These are phyloP conservation scores for Vigna hirtella DNA, from an alignment of 306 rosid genomes.

Conservation along the genomic window DNA sequence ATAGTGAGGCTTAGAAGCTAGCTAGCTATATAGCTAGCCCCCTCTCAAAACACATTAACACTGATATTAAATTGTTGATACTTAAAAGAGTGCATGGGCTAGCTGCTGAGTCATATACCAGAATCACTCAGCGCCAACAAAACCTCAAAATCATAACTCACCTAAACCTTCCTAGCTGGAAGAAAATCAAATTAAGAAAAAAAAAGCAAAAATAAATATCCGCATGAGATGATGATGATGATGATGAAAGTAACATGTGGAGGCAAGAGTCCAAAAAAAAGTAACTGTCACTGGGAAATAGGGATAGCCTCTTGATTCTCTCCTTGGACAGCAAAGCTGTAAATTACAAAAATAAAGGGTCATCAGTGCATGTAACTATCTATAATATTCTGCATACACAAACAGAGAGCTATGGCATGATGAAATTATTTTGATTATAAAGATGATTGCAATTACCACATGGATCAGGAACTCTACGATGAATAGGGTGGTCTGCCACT, in stretches of 20 bases:
- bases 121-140: conserved; percentile 42
- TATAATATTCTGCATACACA: too few relatives aligned
- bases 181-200: conserved; percentile 32
- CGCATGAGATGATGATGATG: conserved; percentile 32
- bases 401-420: too few relatives aligned
- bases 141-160: conserved; percentile 47
- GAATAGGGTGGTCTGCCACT: conserved; percentile 65
- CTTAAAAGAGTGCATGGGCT: conserved; percentile 49
- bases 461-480: conserved; percentile 42
- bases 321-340: conserved; percentile 47
- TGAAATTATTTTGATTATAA: not conserved
- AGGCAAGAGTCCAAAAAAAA: conserved; percentile 42
- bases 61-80: conserved; percentile 49
- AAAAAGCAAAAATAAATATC: conserved; percentile 23
- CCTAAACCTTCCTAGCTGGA: conserved; percentile 41
- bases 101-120: conserved; percentile 42
- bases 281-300: conserved; percentile 37
- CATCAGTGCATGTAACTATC: not conserved
- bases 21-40: not conserved
- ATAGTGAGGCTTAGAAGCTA: conserved; percentile 40
- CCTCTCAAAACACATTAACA: conserved; percentile 44
- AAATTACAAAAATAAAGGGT: not conserved
- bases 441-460: conserved; percentile 32
- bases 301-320: conserved; percentile 48
- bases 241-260: conserved; percentile 36